Evolutionary conservation across 2,329 filamentous ascomycete genomes (phyloP).

Genomic region (Helotiales sp.): DNA sequence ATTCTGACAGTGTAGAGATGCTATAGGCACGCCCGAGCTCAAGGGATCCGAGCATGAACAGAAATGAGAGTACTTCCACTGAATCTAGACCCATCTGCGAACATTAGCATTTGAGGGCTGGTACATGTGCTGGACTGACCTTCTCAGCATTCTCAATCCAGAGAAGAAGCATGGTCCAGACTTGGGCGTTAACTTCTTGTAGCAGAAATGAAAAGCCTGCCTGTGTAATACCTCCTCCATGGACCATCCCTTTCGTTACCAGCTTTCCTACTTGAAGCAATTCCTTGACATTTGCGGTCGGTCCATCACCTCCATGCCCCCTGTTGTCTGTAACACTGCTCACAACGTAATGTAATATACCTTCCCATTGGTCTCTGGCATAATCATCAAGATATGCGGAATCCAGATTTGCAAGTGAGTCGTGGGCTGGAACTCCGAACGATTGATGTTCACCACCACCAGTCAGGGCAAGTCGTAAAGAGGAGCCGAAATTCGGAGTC

Average conservation of each 20-base stretch:
- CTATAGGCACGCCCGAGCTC: conserved; percentile 91
- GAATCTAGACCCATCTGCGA: conserved; percentile 67
- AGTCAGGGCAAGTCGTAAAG: conserved; percentile 82
- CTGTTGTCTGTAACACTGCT: conserved; percentile 64
- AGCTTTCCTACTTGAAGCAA: conserved; percentile 79
- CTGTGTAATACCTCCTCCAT: conserved; percentile 76
- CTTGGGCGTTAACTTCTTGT: conserved; percentile 93
- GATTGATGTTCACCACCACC: conserved; percentile 83
- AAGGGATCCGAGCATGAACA: conserved; percentile 91
- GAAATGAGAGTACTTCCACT: conserved; percentile 92
- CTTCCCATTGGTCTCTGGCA: conserved; percentile 89
- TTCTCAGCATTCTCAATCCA: conserved; percentile 84
- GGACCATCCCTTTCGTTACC: conserved; percentile 58
- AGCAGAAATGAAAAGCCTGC: conserved; percentile 92
- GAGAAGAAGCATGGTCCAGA: conserved; percentile 91
- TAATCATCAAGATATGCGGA: conserved; percentile 78
- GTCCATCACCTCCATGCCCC: conserved; percentile 48
- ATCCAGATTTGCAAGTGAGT: conserved; percentile 63
- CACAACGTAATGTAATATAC: conserved; percentile 93
- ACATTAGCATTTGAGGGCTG: conserved; percentile 18
- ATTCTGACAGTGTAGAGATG: conserved; percentile 77
- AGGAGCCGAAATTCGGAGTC: conserved; percentile 78
- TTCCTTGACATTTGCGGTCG: conserved; percentile 79
- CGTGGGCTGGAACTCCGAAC: conserved; percentile 81
- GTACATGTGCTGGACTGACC: conserved; percentile 35